Conservation (phyloP, 1,284 basidiomycete genomes). For the Agaricales sp. region DNA sequence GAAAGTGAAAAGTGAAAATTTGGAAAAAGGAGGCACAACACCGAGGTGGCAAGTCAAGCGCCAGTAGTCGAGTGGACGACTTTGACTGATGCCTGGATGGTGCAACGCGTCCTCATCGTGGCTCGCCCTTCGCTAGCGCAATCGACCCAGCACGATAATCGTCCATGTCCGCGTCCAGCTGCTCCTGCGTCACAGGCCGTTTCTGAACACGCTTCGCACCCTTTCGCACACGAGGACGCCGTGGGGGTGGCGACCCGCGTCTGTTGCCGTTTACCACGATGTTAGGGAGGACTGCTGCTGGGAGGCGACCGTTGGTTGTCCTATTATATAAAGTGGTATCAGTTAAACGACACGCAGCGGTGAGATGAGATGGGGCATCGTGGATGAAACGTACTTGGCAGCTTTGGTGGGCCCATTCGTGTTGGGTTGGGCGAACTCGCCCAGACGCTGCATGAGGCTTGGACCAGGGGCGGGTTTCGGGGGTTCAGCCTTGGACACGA, state of each 20-base stretch:
- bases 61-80: no score
- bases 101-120: no score
- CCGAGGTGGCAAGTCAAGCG: no score
- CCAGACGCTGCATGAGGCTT: background rate
- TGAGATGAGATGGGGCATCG: background rate
- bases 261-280: background rate
- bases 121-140: background rate
- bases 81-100: no score
- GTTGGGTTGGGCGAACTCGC: background rate
- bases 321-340: background rate
- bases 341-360: background rate
- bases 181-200: constrained; percentile 27
- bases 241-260: constrained; percentile 15
- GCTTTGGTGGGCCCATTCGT: background rate
- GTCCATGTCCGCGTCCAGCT: constrained; percentile 66
- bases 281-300: background rate
- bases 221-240: constrained; percentile 38
- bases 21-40: no score
- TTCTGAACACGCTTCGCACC: constrained; percentile 59
- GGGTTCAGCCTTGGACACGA: constrained; percentile 36
- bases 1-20: no score
- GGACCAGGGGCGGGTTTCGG: constrained; percentile 8
- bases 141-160: constrained; percentile 39
- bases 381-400: no score
- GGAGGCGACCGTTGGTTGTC: background rate